Evolutionary conservation across 805 yeast species (phyloP).

Genomic region (Wickerhamiella shivajii): DNA sequence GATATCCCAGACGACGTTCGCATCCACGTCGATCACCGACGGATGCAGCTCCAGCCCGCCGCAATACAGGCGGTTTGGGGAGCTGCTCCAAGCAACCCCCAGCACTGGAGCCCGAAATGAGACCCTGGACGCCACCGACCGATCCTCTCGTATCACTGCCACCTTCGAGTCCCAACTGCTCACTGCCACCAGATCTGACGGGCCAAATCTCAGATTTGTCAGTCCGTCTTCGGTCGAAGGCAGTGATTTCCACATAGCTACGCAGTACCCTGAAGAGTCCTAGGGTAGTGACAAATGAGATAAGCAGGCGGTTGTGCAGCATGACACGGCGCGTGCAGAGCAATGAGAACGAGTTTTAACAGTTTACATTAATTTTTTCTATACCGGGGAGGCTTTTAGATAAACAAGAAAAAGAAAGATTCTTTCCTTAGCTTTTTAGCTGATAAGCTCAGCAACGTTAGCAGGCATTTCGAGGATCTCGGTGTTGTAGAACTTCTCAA

Average conservation of each 20-base stretch:
- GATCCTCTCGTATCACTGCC: background rate
- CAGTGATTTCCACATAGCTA: slow-evolving; percentile 6
- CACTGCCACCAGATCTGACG: slow-evolving; percentile 1
- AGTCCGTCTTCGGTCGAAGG: slow-evolving; percentile 5
- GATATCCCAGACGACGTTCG: slow-evolving; percentile 4
- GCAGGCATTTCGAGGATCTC: slow-evolving; percentile 89
- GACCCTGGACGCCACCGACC: background rate
- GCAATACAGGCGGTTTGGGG: slow-evolving; percentile 2
- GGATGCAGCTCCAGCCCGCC: slow-evolving; percentile 11
- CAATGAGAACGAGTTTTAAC: background rate
- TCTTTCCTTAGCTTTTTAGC: slow-evolving; percentile 2
- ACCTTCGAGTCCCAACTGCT: slow-evolving; percentile 8
- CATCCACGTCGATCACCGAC: slow-evolving; percentile 4
- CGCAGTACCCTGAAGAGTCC: too few species aligned
- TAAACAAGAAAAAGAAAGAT: too few species aligned
- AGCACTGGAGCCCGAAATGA: slow-evolving; percentile 8
- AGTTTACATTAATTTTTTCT: background rate
- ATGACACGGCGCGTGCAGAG: background rate
- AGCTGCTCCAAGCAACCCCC: slow-evolving; percentile 4
- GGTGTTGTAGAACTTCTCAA: slow-evolving; percentile 80
- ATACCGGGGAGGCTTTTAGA: slow-evolving; percentile 1
- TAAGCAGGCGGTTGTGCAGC: too few species aligned
- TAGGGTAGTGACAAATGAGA: too few species aligned
- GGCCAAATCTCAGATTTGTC: slow-evolving; percentile 4
- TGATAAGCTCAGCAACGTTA: slow-evolving; percentile 28